Evolutionary conservation across 306 rosid genomes (phyloP), one percentile per base, ranked within the genome.

Genomic region (Pyrus betulifolia): DNA sequence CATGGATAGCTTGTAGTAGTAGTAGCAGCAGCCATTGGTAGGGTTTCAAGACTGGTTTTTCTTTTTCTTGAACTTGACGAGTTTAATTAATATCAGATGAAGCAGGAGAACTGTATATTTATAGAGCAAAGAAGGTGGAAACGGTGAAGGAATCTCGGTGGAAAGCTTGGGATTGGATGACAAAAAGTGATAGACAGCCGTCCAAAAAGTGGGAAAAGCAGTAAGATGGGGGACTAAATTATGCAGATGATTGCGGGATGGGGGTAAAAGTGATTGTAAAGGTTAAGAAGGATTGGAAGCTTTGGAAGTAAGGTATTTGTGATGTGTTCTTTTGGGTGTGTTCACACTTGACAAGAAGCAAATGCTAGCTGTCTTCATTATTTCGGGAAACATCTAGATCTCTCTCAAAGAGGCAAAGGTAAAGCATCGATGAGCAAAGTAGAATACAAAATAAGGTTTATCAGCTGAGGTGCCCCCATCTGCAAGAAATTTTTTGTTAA

Each of bases 301-400:
- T 11, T 60, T 66, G 78, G 81, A 91, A 87, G 96, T 23, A 89
- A 89, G 95, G 95, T 86, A 89, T 90, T 14, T 86, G 68, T 74
- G 15, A 35, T 40, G 35, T 15, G 31, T 80, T 55, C 82, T 81
- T 74, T 70, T 49, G 66, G 21, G 22, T 3, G 82, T 27, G 81
- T 88, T 88, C 93, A 87, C 78, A 81, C 72, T 31, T 70, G 67
- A 55, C 33, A 69, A 46, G 23, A 69, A 12, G 75, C 33, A 71
- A 70, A 74, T 44, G 69, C 58, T 87, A 78, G 82, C 81, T 76
- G 80, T 82, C 15, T 61, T 58, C 67, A 74, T 30, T 61, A 60
- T 70, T 27, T 3, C 25, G 52, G 72, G 75, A 46, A 74, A 28
- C 67, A 27, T 27, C 67, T 25, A 14, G 21, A 28, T 62, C 30